Evolutionary conservation across 257 asterid genomes (phyloP), one percentile per base, ranked within the genome.

Genomic region (Lithospermum erythrorhizon): DNA sequence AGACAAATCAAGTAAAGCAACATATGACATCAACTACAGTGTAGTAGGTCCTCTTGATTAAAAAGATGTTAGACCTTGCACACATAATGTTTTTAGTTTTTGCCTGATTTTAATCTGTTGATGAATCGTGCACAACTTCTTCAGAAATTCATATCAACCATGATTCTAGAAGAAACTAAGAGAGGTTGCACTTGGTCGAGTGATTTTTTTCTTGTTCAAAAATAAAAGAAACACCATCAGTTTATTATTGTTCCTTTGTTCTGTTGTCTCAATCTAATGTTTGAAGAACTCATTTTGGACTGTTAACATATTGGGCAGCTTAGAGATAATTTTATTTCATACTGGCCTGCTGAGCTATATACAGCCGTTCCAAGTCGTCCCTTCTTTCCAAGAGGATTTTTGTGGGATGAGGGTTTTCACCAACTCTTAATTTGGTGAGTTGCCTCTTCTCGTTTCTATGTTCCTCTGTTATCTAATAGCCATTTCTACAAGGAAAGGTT

Each of bases 391-490:
- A 80, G 99, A 81, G 97, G 97, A 24, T 93, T 93, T 75, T 70
- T 93, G 64, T 93, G 99, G 99, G 99, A 93, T 79, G 99, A 93
- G 74, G 99, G 99, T 67, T 93, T 93, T 78, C 99, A 93, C 78
- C 99, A 93, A 76, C 84, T 93, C 65, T 61, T 89, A 52, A 83
- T 93, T 69, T 80, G 96, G 98, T 93, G 65, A 62, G 94, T 78
- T 72, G 61, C 72, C 63, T 66, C 45, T 61, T 59, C 17, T 13
- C 24, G 20, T 49, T 23, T 57, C 9, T 53, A 37, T 53, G 19
- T 3, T 21, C 25, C 18, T 53, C 24, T 56, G 60, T 55, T 21
- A 3, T 55, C 15, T 55, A 9, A 21, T 10, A 5, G 7, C 45
- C 45, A 35, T 2, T 35, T 55, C 5, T 3, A 55, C 25, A 9